These are phyloP conservation scores for Microbotryomycetes sp. DNA, from an alignment of 1,284 basidiomycete genomes.

Conservation along the genomic window DNA sequence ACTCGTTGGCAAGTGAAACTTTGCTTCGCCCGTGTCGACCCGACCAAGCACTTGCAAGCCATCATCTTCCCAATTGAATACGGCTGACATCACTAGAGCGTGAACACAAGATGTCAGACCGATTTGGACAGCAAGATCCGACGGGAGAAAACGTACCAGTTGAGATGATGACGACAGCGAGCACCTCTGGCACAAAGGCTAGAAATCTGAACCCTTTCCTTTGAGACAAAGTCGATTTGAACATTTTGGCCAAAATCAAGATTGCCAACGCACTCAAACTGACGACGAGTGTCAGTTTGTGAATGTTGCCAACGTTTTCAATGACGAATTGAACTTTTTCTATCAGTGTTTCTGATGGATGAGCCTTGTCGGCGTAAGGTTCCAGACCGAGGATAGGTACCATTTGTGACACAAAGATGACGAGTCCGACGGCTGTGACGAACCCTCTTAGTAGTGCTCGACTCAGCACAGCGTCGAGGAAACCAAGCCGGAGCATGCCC, in stretches of 20 bases:
- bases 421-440: constrained; percentile 58
- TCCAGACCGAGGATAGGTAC: constrained; percentile 49
- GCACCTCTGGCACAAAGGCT: constrained; percentile 70
- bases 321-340: constrained; percentile 73
- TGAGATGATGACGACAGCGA: constrained; percentile 65
- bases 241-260: constrained; percentile 53
- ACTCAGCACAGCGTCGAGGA: constrained; percentile 83
- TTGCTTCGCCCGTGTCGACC: constrained; percentile 30
- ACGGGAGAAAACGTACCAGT: constrained; percentile 54
- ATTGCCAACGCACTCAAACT: constrained; percentile 54
- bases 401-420: constrained; percentile 62
- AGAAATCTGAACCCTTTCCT: constrained; percentile 57
- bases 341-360: constrained; percentile 52
- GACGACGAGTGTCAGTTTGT: constrained; percentile 63
- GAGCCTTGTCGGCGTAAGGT: not conserved
- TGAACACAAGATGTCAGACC: not conserved
- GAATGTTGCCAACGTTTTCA: constrained; percentile 56
- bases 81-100: constrained; percentile 57
- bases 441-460: constrained; percentile 73
- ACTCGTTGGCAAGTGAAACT: constrained; percentile 35
- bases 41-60: constrained; percentile 75
- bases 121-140: not conserved
- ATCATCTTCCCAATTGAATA: constrained; percentile 65
- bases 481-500: constrained; percentile 81
- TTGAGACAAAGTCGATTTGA: constrained; percentile 49